Evolutionary conservation across 2,329 filamentous ascomycete genomes (phyloP), one percentile per base, ranked within the genome.

Genomic region (Claviceps africana): DNA sequence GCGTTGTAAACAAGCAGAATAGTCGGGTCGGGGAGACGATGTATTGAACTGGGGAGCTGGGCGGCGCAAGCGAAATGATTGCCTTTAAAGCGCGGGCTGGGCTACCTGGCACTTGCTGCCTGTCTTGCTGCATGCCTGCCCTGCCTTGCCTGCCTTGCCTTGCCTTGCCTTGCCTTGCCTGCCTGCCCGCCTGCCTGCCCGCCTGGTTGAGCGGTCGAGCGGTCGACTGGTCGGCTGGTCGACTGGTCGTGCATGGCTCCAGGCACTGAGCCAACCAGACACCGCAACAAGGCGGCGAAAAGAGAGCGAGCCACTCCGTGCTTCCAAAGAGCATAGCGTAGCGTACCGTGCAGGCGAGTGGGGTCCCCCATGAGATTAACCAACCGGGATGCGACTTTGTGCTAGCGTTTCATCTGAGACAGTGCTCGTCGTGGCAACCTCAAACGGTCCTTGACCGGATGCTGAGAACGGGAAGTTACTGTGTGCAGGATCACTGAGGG

Each of bases 11-110:
- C 48, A 50, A 45, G 43, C 40, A 39, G 21, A 43, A 11, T 43
- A 13, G 28, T 39, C 45, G 30, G 43, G 55, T 54, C 56, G 55
- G 60, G 51, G 53, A 61, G 60, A 59, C 60, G 63, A 61, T 65
- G 68, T 69, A 67, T 68, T 66, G 67, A 71, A 70, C 71, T 72
- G 68, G 72, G 65, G 65, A 65, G 64, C 64, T 64, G 66, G 67
- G 67, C 67, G 67, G 66, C 66, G 66, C 70, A 75, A 75, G 72
- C 72, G 73, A 76, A 64, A 75, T 75, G 72, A 73, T 70, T 70
- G 67, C 67, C 67, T 67, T 65, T 65, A 65, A 69, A 56, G 33
- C 22, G 6, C 25, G 22, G 45, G 45, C 43, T 48, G 52, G 52
- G 50, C 39, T 43, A 48, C 40, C 22, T 33, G 31, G 22, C n/a